These are phyloP conservation scores for Ziziphus jujuba DNA, from an alignment of 306 rosid species.

Conservation along the genomic window DNA sequence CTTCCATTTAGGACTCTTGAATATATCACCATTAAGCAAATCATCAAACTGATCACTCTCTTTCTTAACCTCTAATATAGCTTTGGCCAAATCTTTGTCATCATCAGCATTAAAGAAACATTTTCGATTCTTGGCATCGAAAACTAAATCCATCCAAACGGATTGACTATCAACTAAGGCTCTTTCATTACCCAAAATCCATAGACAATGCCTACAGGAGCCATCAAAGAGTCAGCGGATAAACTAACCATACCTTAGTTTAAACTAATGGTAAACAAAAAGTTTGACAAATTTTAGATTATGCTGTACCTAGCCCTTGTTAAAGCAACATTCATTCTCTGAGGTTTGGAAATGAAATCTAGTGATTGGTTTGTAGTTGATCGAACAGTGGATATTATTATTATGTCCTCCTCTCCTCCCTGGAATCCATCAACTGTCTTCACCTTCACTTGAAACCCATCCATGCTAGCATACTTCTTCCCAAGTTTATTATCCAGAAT, in stretches of 20 bases:
- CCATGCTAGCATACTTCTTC: slow-evolving; percentile 16
- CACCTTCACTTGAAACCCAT: slow-evolving; percentile 42
- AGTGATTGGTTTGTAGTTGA: slow-evolving; percentile 26
- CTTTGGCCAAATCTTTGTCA: slow-evolving; percentile 45
- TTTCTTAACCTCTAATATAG: slow-evolving; percentile 54
- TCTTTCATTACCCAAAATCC: slow-evolving; percentile 66
- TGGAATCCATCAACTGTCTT: slow-evolving; percentile 61
- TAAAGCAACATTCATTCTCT: slow-evolving; percentile 50
- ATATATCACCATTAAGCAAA: slow-evolving; percentile 61
- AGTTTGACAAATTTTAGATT: background rate
- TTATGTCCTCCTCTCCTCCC: slow-evolving; percentile 64
- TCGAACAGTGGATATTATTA: slow-evolving; percentile 62
- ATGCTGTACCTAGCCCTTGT: slow-evolving; percentile 56
- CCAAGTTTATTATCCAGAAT: slow-evolving; percentile 41
- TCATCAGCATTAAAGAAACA: slow-evolving; percentile 61
- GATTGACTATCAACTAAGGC: slow-evolving; percentile 36
- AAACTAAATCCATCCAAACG: slow-evolving; percentile 49
- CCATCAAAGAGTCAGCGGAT: background rate
- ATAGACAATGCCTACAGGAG: slow-evolving; percentile 52
- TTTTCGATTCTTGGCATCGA: slow-evolving; percentile 54
- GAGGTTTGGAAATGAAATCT: slow-evolving; percentile 41
- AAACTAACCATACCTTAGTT: background rate
- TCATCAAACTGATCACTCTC: slow-evolving; percentile 64
- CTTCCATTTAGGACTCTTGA: slow-evolving; percentile 72
- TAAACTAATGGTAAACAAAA: background rate